phyloP scores from a whole-genome alignment of 176 grass and related monocot species.

The Carex parvula region DNA sequence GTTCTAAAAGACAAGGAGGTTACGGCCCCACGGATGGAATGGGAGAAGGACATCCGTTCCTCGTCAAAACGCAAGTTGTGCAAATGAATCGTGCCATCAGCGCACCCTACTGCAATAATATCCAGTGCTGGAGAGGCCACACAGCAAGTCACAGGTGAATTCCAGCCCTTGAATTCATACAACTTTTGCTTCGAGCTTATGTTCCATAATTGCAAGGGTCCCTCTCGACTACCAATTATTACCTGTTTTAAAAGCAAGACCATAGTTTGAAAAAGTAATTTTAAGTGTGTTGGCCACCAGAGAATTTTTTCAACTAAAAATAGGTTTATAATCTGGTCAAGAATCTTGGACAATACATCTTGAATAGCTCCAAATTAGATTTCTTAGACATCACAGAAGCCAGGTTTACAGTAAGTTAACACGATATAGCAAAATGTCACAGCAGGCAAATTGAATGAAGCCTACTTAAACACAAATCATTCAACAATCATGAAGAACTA shows the following conservation, averaged over 20 bases:
- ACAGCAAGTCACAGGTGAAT: constrained; percentile 65
- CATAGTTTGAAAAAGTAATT: constrained; percentile 29
- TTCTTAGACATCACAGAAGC: background rate
- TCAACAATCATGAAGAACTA: background rate
- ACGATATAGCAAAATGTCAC: background rate
- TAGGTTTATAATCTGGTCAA: background rate
- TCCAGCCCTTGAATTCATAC: constrained; percentile 88
- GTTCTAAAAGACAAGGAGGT: constrained; percentile 95
- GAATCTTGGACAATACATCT: background rate
- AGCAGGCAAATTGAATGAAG: background rate
- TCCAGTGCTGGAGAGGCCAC: constrained; percentile 89
- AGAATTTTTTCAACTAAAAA: background rate
- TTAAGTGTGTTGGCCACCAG: background rate
- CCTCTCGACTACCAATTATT: constrained; percentile 84
- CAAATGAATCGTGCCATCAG: constrained; percentile 84
- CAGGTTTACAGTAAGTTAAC: constrained; percentile 1
- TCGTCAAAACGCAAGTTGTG: constrained; percentile 78
- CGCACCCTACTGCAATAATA: constrained; percentile 77
- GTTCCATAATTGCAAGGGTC: constrained; percentile 84
- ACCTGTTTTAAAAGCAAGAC: constrained; percentile 41
- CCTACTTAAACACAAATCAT: background rate
- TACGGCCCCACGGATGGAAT: constrained; percentile 81
- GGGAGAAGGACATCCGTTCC: constrained; percentile 81
- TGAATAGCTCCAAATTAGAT: background rate
- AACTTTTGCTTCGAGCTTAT: constrained; percentile 75